Evolutionary conservation across 2,329 filamentous ascomycete genomes (phyloP), one percentile per base, ranked within the genome.

Genomic region (Calonectria montana): DNA sequence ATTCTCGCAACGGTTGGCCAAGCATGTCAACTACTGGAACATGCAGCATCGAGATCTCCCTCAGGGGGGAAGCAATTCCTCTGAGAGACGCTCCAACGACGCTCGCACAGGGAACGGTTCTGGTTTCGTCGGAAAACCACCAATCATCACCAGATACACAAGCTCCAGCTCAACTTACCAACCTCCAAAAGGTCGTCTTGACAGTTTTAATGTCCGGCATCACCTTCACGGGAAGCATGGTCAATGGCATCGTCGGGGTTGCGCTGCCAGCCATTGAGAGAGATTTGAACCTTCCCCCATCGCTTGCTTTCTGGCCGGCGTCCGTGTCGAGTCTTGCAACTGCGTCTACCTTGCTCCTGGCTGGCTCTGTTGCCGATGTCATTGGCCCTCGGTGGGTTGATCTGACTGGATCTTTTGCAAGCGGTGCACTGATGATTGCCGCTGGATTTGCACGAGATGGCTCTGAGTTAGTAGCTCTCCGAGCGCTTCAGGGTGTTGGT

Each of bases 261-360:
- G 80, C 79, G 53, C 78, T 87, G 6, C 83, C 85, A 9, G 74
- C 78, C 18, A 86, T 87, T 65, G 80, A 82, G 9, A 67, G 69
- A 23, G 82, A 83, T n/a, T 72, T 86, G 43, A 43, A 72, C 18
- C 72, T 84, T 2, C 74, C 78, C 1, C 61, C 72, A 4, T 74
- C 75, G 0, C 79, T 84, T 18, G 75, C 79, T 9, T 78, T 84
- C 61, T 84, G 83, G 83, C 83, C 83, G 0, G 69, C 79, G 1
- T 84, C 83, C 3, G 81, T 82, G 13, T 79, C 78, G 61, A 76
- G 74, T 25, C 79, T 85, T 1, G 77, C 82, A 0, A 80, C 80
- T 1, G 83, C 80, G 0, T 81, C 81, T 0, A 78, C 78, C 2
- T 75, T 85, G 41, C 73, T 84, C 23, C 73, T 84, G 0, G 80